Base-by-base conservation (phyloP, 208 protist genomes). In the Phytomonas sp. region DNA sequence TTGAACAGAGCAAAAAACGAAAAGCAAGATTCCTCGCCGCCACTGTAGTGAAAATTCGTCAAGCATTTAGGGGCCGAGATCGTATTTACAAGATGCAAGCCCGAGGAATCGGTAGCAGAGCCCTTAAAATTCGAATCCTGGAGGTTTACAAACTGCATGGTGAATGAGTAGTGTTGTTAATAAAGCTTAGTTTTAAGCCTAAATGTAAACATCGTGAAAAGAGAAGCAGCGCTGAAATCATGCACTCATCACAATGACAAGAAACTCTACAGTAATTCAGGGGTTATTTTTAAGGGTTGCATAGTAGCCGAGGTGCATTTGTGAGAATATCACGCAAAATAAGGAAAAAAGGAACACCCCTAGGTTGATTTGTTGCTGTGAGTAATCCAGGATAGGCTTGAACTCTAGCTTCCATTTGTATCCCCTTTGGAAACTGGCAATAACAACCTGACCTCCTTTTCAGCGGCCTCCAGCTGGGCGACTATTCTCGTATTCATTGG, bases 401-500 rank as follows among this genome's bases (percentile, higher is more conserved):
- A 52, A 52, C 42, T 4, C 16, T 4, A 42, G 7, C 7, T 11
- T 11, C 36, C 36, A 42, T 40, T 16, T 64, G 29, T 42, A 10
- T 5, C 1, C 63, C 4, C 52, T 33, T 56, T 67, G 4, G 70
- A 73, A 16, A 63, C 71, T 14, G 84, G 68, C 14, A 91, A 71
- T 2, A 79, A 68, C 19, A 79, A 71, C 64, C 81, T 76, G 65
- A 78, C 62, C 33, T 86, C 73, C 66, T 81, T 82, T 67, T 83
- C 69, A 0, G 82, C 74, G 0, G 70, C 74, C 29, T 85, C 82
- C 29, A 91, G 79, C 73, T 87, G 78, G 4, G 52, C 75, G 4
- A 77, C 65, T 42, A 95, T 69, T 31, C 70, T 59, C 23, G 72
- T 80, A 69, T 90, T 84, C 84, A 91, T 90, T 16, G 90, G 90